Percentiles rank a stretch among this genome's conserved stretches.
phyloP scores from a whole-genome alignment of 2,329 filamentous ascomycete genomes.

The Exophiala sp. region DNA sequence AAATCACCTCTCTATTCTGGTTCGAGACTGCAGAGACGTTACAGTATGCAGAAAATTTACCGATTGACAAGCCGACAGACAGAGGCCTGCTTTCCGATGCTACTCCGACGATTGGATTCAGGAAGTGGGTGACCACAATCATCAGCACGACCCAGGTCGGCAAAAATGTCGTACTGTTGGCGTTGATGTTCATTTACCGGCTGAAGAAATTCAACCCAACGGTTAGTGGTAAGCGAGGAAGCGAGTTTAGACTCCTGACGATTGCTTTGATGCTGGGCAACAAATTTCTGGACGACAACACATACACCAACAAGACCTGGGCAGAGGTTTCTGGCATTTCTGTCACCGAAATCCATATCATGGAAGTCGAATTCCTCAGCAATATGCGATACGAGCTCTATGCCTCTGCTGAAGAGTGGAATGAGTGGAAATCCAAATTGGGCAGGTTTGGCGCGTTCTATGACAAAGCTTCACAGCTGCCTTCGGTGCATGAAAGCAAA shows the following conservation, averaged over 20 bases:
- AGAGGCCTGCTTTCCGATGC: slow-evolving; percentile 66
- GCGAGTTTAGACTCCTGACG: slow-evolving; percentile 87
- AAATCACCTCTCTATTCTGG: slow-evolving; percentile 97
- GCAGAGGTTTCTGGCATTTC: slow-evolving; percentile 94
- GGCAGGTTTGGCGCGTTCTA: slow-evolving; percentile 80
- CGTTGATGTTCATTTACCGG: slow-evolving; percentile 87
- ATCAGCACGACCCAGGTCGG: slow-evolving; percentile 93
- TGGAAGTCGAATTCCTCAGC: slow-evolving; percentile 99
- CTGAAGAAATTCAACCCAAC: slow-evolving; percentile 85
- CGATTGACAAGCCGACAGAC: slow-evolving; percentile 46
- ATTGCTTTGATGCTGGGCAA: slow-evolving; percentile 97
- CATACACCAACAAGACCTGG: slow-evolving; percentile 43
- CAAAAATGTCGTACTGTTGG: slow-evolving; percentile 88
- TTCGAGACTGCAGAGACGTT: slow-evolving; percentile 85
- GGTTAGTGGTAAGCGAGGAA: slow-evolving; percentile 87
- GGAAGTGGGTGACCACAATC: slow-evolving; percentile 90
- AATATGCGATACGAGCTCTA: slow-evolving; percentile 95
- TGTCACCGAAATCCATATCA: slow-evolving; percentile 93
- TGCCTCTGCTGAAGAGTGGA: slow-evolving; percentile 82
- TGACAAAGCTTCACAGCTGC: slow-evolving; percentile 60
- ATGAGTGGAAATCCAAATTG: slow-evolving; percentile 78
- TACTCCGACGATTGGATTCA: slow-evolving; percentile 73
- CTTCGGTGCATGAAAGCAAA: slow-evolving; percentile 28
- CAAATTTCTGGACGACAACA: slow-evolving; percentile 90
- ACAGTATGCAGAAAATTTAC: slow-evolving; percentile 60